Evolutionary conservation across 805 yeast genomes (phyloP), one percentile per base, ranked within the genome.

Genomic region (Lachancea quebecensis): DNA sequence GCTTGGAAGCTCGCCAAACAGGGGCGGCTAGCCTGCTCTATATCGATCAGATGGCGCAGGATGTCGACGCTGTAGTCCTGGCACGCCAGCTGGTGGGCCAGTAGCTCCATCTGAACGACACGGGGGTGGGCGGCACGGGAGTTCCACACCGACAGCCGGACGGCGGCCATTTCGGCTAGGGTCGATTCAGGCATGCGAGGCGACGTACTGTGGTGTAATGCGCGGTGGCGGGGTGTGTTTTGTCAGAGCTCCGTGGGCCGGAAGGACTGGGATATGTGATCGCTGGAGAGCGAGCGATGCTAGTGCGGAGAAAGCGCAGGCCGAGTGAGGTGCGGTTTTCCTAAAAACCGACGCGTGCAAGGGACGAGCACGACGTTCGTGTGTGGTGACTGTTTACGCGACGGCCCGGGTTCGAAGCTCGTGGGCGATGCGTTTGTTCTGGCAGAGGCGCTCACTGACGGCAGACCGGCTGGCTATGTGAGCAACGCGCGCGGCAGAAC

Each of bases 31-130:
- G 55, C 46, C 12, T 52, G 48, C 49, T 71, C 73, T 29, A 69
- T 50, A 8, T 54, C 47, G 14, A 66, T 54, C 43, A 70, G 55
- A 45, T 71, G 72, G 11, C 53, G 53, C 47, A 64, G 55, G 41
- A 59, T 69, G 14, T 75, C 77, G 40, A 64, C 49, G 47, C 71
- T 68, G 56, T 78, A 78, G 47, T 74, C 77, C 38, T 65, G 59
- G 10, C 74, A 62, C 11, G 71, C 59, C 14, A 54, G 56, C 32
- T 62, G 65, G 57, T 77, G 82, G 33, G 72, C 67, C 42, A 66
- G 62, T 47, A 68, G 70, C 55, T 77, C 81, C 68, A 74, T 74
- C 41, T 67, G 55, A 41, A 69, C 70, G 37, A 78, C 56, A 21
- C 60, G 60, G 35, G 71, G 62, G 52, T 71, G 64, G 25, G 70